Evolutionary conservation across 345 rosid genomes (phyloP).

Genomic region (Brassica nigra): DNA sequence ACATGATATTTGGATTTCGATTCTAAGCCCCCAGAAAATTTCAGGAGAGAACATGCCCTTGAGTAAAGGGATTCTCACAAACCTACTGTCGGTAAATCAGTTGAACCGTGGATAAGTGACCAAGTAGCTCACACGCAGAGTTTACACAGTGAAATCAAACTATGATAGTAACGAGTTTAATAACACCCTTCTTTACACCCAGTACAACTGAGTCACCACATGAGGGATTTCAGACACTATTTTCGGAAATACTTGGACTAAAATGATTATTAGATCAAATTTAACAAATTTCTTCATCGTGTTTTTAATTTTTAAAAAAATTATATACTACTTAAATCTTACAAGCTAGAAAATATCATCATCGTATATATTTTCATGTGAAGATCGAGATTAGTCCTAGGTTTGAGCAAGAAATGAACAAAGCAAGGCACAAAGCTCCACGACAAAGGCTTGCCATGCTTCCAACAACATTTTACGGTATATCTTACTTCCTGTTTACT

Average conservation of each 20-base stretch:
- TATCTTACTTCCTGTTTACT: constrained; percentile 19
- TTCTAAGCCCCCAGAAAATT: not conserved
- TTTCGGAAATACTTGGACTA: not conserved
- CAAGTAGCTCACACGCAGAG: not conserved
- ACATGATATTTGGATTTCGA: not conserved
- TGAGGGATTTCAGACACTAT: not conserved
- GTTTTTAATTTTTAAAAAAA: not conserved
- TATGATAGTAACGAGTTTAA: not conserved
- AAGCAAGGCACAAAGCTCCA: constrained; percentile 36
- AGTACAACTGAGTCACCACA: not conserved
- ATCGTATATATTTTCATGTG: constrained; percentile 18
- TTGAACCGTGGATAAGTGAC: not conserved
- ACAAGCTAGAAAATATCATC: constrained; percentile 11
- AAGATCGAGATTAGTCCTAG: constrained; percentile 41
- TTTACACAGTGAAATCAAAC: not conserved
- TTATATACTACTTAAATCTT: not conserved
- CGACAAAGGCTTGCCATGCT: constrained; percentile 24
- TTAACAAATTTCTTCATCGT: not conserved
- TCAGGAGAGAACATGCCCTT: not conserved
- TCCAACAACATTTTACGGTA: constrained; percentile 5
- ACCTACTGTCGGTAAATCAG: not conserved
- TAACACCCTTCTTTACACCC: not conserved
- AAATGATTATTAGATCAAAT: not conserved
- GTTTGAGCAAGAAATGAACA: constrained; percentile 23
- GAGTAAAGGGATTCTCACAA: not conserved